phyloP scores from a whole-genome alignment of 805 yeast species.

The Lipomyces spencermartinsiae region DNA sequence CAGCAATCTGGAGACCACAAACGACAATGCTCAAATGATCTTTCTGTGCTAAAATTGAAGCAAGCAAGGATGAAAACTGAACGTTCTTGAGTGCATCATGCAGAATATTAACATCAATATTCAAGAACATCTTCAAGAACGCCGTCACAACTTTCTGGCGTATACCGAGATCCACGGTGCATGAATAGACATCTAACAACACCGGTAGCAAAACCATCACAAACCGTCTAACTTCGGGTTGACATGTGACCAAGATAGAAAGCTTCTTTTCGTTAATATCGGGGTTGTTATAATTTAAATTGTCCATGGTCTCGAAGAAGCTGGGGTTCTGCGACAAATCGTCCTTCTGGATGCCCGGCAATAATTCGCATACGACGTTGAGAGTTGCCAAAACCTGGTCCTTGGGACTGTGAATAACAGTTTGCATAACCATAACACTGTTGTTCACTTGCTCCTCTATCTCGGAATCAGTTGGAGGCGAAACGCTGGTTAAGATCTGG shows the following conservation, averaged over 20 bases:
- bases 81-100: constrained; percentile 37
- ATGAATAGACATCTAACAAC: constrained; percentile 68
- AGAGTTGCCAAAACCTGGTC: constrained; percentile 64
- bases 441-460: constrained; percentile 45
- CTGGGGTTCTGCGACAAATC: constrained; percentile 39
- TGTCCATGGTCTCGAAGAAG: constrained; percentile 9
- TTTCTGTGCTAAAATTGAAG: constrained; percentile 44
- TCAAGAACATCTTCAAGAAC: constrained; percentile 58
- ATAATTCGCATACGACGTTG: constrained; percentile 59
- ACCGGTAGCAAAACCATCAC: constrained; percentile 57
- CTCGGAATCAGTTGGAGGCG: constrained; percentile 43
- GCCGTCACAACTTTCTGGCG: constrained; percentile 63
- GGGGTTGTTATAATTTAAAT: constrained; percentile 4
- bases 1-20: constrained; percentile 59
- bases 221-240: constrained; percentile 46
- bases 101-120: constrained; percentile 45
- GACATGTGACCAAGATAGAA: constrained; percentile 25
- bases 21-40: constrained; percentile 51
- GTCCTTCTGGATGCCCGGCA: constrained; percentile 54
- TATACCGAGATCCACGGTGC: constrained; percentile 71
- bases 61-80: constrained; percentile 43
- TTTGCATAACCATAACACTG: constrained; percentile 60
- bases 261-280: constrained; percentile 42
- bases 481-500: constrained; percentile 59
- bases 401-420: constrained; percentile 75